These are phyloP conservation scores for Xylaria sp. DNA, from an alignment of 2,329 filamentous ascomycete genomes.

Conservation along the genomic window DNA sequence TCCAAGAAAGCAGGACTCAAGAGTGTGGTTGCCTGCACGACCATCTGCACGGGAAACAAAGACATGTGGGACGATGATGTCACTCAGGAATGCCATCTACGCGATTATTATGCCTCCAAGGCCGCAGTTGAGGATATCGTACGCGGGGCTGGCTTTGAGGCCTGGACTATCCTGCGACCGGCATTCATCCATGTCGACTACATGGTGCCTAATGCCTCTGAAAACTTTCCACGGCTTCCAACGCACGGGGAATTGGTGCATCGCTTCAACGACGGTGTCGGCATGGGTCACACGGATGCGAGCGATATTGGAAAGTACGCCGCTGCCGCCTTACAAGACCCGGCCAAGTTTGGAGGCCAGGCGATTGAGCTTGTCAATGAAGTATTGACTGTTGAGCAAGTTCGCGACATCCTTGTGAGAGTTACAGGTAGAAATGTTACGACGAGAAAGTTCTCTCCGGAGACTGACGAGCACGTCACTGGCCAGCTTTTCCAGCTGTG, in stretches of 20 bases:
- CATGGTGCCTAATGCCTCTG: constrained; percentile 37
- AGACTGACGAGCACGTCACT: constrained; percentile 40
- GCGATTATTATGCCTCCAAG: constrained; percentile 54
- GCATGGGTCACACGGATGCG: constrained; percentile 47
- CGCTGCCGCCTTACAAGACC: constrained; percentile 49
- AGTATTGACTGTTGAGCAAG: constrained; percentile 48
- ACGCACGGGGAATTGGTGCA: constrained; percentile 48
- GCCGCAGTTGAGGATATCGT: constrained; percentile 51
- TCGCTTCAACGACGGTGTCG: constrained; percentile 37
- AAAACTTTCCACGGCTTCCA: constrained; percentile 49
- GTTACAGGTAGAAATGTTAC: constrained; percentile 50
- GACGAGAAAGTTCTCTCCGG: constrained; percentile 38
- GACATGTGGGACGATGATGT: constrained; percentile 43
- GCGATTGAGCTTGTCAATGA: constrained; percentile 50
- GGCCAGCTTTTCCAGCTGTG: constrained; percentile 46
- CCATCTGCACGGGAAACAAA: constrained; percentile 38
- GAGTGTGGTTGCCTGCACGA: constrained; percentile 47
- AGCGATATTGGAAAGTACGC: constrained; percentile 51
- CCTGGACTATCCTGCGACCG: constrained; percentile 53
- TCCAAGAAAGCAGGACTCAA: constrained; percentile 50
- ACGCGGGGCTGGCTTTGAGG: constrained; percentile 44
- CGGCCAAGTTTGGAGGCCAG: constrained; percentile 47
- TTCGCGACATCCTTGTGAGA: constrained; percentile 45
- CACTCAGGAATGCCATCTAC: constrained; percentile 35
- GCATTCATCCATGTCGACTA: constrained; percentile 48